These are phyloP conservation scores for Strigomonas culicis DNA, from an alignment of 208 protist species.

Conservation along the genomic window DNA sequence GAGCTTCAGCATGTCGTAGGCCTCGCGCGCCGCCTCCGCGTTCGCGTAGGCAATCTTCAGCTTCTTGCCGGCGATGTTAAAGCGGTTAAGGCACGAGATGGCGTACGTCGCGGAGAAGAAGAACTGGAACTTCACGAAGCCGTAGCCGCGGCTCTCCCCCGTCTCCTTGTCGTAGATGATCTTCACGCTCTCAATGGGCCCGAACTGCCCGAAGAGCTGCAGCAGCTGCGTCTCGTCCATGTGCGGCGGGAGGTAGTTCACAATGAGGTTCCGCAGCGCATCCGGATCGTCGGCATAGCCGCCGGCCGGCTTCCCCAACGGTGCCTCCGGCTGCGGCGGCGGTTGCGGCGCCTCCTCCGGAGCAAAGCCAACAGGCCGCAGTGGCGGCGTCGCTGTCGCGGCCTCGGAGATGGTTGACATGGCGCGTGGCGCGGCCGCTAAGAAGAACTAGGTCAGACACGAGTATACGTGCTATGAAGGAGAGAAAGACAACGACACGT, in stretches of 20 bases:
- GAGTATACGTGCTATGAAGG: too few relatives aligned
- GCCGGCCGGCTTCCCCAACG: background rate
- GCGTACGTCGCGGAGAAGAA: constrained; percentile 85
- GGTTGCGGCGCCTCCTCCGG: background rate
- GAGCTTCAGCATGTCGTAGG: constrained; percentile 36
- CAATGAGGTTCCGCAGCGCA: constrained; percentile 76
- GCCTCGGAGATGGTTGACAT: too few relatives aligned
- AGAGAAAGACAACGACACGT: too few relatives aligned
- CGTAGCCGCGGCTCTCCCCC: constrained; percentile 80
- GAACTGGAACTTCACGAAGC: constrained; percentile 83
- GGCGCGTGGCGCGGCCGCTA: too few relatives aligned
- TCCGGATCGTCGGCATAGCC: constrained; percentile 40
- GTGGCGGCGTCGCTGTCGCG: background rate
- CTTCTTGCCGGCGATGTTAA: constrained; percentile 69
- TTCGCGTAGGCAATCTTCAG: constrained; percentile 87
- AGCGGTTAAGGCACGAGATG: constrained; percentile 75
- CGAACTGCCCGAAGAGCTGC: constrained; percentile 79
- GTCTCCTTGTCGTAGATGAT: constrained; percentile 87
- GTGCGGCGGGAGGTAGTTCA: constrained; percentile 82
- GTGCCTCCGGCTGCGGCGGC: background rate
- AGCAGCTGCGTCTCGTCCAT: constrained; percentile 71
- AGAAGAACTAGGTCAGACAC: too few relatives aligned
- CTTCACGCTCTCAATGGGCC: constrained; percentile 81
- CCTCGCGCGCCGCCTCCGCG: constrained; percentile 51
- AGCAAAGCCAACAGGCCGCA: background rate